These are phyloP conservation scores for Globisporangium solare DNA, from an alignment of 352 stramenopile species.

Conservation along the genomic window DNA sequence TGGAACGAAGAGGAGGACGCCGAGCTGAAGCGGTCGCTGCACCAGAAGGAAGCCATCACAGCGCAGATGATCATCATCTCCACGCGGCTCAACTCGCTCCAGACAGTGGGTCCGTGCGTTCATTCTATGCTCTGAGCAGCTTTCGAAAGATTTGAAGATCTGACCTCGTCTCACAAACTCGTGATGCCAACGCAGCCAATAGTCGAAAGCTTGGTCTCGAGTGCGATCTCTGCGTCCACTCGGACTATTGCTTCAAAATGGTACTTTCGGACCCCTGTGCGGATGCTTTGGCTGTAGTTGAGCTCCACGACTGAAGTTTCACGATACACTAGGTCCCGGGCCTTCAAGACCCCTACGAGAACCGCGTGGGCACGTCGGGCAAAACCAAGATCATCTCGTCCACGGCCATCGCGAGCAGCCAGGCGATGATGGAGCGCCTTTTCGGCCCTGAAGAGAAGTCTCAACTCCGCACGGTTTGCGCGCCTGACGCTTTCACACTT, in stretches of 20 bases:
- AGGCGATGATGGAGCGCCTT: conserved; percentile 72
- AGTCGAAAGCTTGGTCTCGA: conserved; percentile 68
- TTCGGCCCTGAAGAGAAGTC: conserved; percentile 74
- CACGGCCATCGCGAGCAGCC: conserved; percentile 45
- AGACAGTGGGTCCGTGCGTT: conserved; percentile 37
- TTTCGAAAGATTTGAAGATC: no score
- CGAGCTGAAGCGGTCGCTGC: conserved; percentile 50
- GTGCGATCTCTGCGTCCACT: conserved; percentile 65
- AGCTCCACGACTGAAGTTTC: background rate
- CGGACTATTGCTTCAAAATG: conserved; percentile 72
- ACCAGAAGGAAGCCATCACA: conserved; percentile 74
- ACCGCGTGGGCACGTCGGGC: conserved; percentile 25
- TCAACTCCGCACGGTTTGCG: conserved; percentile 35
- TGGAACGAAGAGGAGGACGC: conserved; percentile 32
- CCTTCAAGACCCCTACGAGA: conserved; percentile 68
- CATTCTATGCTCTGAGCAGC: no score
- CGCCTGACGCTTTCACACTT: no score
- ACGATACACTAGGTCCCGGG: conserved; percentile 16
- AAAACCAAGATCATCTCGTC: conserved; percentile 38
- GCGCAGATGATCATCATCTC: conserved; percentile 84
- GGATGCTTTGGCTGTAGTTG: no score
- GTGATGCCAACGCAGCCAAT: conserved; percentile 28
- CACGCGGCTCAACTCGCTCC: conserved; percentile 52
- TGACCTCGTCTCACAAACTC: background rate
- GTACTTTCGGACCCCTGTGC: conserved; percentile 15